Base-by-base conservation (phyloP, 2,329 filamentous ascomycete species). In the Escovopsis sp. region DNA sequence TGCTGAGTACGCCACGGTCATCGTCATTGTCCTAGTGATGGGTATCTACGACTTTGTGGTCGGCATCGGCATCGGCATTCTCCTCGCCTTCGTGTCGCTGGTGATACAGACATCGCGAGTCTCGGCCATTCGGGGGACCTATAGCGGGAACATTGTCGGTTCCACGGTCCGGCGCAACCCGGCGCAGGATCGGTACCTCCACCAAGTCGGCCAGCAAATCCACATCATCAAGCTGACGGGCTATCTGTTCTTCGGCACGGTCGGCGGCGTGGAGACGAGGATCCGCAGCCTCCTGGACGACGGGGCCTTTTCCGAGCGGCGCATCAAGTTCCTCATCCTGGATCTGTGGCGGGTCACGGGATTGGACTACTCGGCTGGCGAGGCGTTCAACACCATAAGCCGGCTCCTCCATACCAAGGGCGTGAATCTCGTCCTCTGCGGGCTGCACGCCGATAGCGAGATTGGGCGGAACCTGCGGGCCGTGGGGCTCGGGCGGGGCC, bases 221-320 rank as follows among this genome's bases (percentile, higher is more conserved):
- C 82, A 85, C 45, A 80, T 96, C 40, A 82, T 94, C 54, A 96
- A 96, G 60, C 72, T 98, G 12, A 82, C 84, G 0, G 89, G 91
- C 0, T 96, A 89, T 55, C 74, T 98, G n/a, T 98, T 98, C 68
- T 98, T 98, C 52, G 91, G 91, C 12, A 96, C 88, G 3, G 94
- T 98, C 49, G 89, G 95, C 42, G 86, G 85, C 39, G 89, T 98
- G 0, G 91, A 98, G 60, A 83, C 85, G 48, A 82, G 82, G 49
- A 88, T 96, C 47, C 77, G 88, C 19, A 77, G 72, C 4, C 66
- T 96, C 30, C 80, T 96, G 38, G 80, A 88, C 26, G 86, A 94
- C 28, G 80, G 89, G 47, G 74, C 79, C 3, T 96, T 95, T 56
- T 67, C 69, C 26, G 68, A 76, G 49, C 74, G 80, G 41, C 87